Conservation (phyloP, 2,329 filamentous ascomycete genomes). For the Tolypocladium sp. region DNA sequence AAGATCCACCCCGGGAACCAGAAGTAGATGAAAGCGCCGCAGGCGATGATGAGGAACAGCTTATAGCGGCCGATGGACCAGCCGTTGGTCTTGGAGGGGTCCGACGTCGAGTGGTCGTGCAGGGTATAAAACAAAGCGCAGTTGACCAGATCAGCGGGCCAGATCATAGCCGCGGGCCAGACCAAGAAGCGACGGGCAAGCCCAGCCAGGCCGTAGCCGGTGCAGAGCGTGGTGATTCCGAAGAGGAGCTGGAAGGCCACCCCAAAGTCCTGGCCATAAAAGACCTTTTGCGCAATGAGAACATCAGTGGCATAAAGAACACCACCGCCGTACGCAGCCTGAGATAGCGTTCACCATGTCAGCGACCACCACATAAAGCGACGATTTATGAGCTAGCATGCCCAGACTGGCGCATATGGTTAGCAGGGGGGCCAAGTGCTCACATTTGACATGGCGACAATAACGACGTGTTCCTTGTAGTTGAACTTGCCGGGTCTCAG, state of each 20-base stretch:
- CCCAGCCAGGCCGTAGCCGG: slow-evolving; percentile 49
- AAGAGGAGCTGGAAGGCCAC: slow-evolving; percentile 46
- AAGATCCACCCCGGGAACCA: slow-evolving; percentile 56
- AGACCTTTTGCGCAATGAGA: slow-evolving; percentile 41
- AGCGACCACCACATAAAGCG: background rate
- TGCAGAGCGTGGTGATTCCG: slow-evolving; percentile 44
- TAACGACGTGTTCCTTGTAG: slow-evolving; percentile 52
- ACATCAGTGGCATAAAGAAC: slow-evolving; percentile 47
- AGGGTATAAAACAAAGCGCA: slow-evolving; percentile 41
- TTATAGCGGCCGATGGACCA: slow-evolving; percentile 57
- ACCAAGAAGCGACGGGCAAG: slow-evolving; percentile 44
- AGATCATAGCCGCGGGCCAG: slow-evolving; percentile 48
- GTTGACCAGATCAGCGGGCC: slow-evolving; percentile 46
- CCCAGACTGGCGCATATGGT: too few species aligned
- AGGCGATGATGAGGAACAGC: slow-evolving; percentile 50
- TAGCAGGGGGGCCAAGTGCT: slow-evolving; percentile 12
- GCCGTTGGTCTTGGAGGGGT: slow-evolving; percentile 43
- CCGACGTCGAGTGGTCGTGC: slow-evolving; percentile 33
- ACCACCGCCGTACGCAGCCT: slow-evolving; percentile 49
- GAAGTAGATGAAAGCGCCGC: slow-evolving; percentile 44
- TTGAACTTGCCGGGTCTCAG: slow-evolving; percentile 50
- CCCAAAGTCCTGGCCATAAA: slow-evolving; percentile 46
- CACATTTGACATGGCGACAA: slow-evolving; percentile 57
- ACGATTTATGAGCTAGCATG: too few species aligned
- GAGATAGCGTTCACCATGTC: background rate